Conservation (phyloP, 768 basidiomycete genomes). For the Podaxis carcinomalis region DNA sequence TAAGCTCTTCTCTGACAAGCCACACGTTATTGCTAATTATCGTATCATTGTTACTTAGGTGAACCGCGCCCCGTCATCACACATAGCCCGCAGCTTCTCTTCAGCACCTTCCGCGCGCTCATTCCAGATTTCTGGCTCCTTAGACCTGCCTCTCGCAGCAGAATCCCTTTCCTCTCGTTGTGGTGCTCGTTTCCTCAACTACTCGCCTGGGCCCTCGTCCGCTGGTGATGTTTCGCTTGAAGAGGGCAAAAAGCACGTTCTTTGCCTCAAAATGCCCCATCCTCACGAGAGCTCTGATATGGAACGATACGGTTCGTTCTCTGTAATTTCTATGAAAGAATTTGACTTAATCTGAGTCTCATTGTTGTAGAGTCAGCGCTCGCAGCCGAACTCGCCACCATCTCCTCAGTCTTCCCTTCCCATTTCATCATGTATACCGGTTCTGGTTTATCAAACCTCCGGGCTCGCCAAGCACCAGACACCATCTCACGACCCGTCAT, state of each 20-base stretch:
- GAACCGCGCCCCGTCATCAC: conserved; percentile 16
- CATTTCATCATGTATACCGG: conserved; percentile 69
- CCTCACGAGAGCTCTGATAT: conserved; percentile 39
- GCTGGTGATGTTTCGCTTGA: conserved; percentile 27
- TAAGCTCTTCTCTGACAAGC: conserved; percentile 46
- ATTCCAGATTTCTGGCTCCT: conserved; percentile 49
- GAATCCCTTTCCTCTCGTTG: conserved; percentile 32
- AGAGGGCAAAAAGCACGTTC: conserved; percentile 45
- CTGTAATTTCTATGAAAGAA: not conserved
- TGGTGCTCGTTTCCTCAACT: conserved; percentile 36
- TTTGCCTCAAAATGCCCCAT: conserved; percentile 54
- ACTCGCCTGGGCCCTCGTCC: conserved; percentile 31
- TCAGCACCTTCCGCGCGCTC: conserved; percentile 54
- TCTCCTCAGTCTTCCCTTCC: conserved; percentile 48
- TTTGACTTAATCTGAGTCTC: conserved; percentile 8
- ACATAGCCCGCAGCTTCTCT: conserved; percentile 42
- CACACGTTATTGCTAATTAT: conserved; percentile 15
- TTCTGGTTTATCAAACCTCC: conserved; percentile 29
- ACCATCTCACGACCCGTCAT: conserved; percentile 3
- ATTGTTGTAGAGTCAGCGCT: conserved; percentile 37
- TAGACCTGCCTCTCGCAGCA: conserved; percentile 32
- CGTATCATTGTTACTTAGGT: not conserved
- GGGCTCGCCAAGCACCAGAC: conserved; percentile 32
- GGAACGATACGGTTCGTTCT: conserved; percentile 48
- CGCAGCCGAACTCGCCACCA: conserved; percentile 41